These are phyloP conservation scores for Fusarium austroafricanum DNA, from an alignment of 2,329 filamentous ascomycete genomes.

Conservation along the genomic window DNA sequence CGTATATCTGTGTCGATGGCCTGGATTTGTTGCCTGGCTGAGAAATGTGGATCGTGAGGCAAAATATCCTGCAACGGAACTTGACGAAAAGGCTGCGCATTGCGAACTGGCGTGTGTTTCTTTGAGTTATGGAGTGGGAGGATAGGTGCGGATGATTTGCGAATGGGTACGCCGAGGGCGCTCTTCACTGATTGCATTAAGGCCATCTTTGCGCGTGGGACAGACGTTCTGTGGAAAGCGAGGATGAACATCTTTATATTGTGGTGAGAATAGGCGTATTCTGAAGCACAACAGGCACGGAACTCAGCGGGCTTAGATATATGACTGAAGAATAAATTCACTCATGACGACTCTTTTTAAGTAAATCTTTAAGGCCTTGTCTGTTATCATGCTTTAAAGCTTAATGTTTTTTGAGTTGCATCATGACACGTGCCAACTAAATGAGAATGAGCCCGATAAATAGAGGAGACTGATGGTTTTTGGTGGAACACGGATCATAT, in stretches of 20 bases:
- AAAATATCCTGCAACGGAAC: background rate
- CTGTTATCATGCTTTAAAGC: no score
- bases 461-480: no score
- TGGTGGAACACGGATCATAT: no score
- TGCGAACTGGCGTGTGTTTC: background rate
- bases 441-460: no score
- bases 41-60: no score
- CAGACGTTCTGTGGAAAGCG: background rate
- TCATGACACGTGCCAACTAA: no score
- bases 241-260: fast-evolving
- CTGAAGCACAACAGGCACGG: no score
- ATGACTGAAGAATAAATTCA: no score
- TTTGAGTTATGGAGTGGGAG: background rate
- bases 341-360: no score
- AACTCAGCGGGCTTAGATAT: no score
- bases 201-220: background rate
- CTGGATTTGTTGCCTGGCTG: background rate
- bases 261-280: background rate
- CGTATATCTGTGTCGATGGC: fast-evolving
- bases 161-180: fast-evolving
- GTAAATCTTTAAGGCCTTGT: no score
- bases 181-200: background rate
- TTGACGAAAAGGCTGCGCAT: background rate
- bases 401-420: no score
- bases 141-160: background rate